Base-by-base conservation (phyloP, 1,284 basidiomycete genomes). In the Fomes fomentarius region DNA sequence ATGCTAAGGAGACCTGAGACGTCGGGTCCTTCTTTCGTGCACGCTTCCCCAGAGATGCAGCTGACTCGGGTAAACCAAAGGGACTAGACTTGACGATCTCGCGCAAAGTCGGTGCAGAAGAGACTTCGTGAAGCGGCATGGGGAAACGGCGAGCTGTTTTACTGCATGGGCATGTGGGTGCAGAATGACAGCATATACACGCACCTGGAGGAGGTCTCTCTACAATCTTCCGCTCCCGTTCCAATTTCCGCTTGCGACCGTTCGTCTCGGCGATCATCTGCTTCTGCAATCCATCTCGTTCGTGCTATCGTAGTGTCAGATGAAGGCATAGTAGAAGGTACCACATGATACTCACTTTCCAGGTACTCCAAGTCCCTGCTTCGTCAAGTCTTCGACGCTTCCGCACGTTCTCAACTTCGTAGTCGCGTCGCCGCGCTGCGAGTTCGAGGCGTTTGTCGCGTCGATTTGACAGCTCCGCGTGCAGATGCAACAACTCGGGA, bases 191-290 rank as follows among this genome's bases (percentile, higher is more conserved):
- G n/a, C 28, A 0, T 15, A 21, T 30, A 47, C 31, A 66, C 69
- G 47, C 63, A 90, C 89, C 73, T 49, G 88, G 87, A 31, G 81
- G 82, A 15, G 90, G 89, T n/a, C 85, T 77, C 63, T 94, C 93
- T 2, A 85, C 61, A 1, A 80, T 76, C 50, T 92, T 79, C 60
- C 91, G 82, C 54, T 95, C 93, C 52, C 93, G 79, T 67, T 96
- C 93, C 25, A 96, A 70, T 48, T 81, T 80, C 35, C 94, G 77
- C 47, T 90, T 79, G 69, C 94, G 94, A 56, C 91, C 77, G 62
- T 90, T 93, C 14, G 86, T 83, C 61, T 94, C 92, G 0, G 92
- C 83, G 48, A 94, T 85, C 87, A 94, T 89, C 15, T 87, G 83
- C 0, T 81, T 86, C 61, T 94, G 88, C n/a, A 94, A 72, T 42